phyloP scores from a whole-genome alignment of 2,329 filamentous ascomycete species.

The Macroventuria anomochaeta region DNA sequence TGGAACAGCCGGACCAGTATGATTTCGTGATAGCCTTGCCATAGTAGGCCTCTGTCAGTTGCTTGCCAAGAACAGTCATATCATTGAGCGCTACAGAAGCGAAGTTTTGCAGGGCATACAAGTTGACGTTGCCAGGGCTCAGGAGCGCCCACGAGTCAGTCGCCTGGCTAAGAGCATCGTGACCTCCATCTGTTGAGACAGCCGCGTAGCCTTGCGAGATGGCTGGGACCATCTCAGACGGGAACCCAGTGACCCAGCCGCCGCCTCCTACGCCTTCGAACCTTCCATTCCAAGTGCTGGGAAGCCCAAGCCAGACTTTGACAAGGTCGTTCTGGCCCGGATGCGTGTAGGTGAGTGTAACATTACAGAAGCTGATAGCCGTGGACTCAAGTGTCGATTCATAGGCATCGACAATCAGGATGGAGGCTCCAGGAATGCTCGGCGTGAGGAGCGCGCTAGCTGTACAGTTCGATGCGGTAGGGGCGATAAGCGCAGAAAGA shows the following conservation, averaged over 20 bases:
- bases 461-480: not conserved
- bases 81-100: slow-evolving; percentile 44
- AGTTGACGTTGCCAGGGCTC: slow-evolving; percentile 28
- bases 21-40: slow-evolving; percentile 36
- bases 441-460: slow-evolving; percentile 1
- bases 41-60: slow-evolving; percentile 33
- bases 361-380: slow-evolving; percentile 23
- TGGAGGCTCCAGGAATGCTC: not conserved
- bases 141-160: slow-evolving; percentile 15
- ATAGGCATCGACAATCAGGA: slow-evolving; percentile 1
- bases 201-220: slow-evolving; percentile 33
- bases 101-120: slow-evolving; percentile 41
- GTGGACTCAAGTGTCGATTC: slow-evolving; percentile 5
- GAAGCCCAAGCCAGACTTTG: slow-evolving; percentile 24
- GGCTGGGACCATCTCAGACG: slow-evolving; percentile 15
- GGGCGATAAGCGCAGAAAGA: not conserved
- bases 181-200: slow-evolving; percentile 33
- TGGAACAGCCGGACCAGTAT: slow-evolving; percentile 45
- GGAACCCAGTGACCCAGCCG: slow-evolving; percentile 30
- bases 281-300: slow-evolving; percentile 30
- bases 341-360: slow-evolving; percentile 29
- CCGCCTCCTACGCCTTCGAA: slow-evolving; percentile 35
- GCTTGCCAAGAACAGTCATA: slow-evolving; percentile 11
- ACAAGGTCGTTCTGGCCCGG: slow-evolving; percentile 26
- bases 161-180: slow-evolving; percentile 1